Conservation (phyloP, 768 basidiomycete species). For the Leccinum pellstonianum region DNA sequence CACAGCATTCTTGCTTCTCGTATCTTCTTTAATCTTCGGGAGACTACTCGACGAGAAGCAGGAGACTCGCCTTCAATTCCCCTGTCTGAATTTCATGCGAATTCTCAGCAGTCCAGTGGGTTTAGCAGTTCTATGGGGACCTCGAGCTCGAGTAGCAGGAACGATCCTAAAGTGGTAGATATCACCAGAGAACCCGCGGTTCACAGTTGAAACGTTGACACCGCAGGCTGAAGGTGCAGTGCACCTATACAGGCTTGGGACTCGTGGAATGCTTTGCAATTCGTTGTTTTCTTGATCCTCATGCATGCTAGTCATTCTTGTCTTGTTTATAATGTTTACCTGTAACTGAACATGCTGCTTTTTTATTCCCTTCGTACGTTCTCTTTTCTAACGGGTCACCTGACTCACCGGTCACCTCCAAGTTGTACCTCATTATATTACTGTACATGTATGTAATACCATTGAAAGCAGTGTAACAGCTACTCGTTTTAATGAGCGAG, state of each 20-base stretch:
- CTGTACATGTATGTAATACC: too few relatives aligned
- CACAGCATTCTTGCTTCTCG: conserved; percentile 28
- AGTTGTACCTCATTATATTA: too few relatives aligned
- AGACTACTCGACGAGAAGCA: conserved; percentile 15
- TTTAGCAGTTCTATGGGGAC: not conserved
- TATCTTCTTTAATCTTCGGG: conserved; percentile 25
- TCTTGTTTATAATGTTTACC: not conserved
- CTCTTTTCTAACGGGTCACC: too few relatives aligned
- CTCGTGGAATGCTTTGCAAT: not conserved
- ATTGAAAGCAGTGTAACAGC: not conserved
- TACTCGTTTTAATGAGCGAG: not conserved
- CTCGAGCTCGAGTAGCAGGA: conserved; percentile 1
- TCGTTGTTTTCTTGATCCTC: not conserved
- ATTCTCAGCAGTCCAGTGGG: not conserved
- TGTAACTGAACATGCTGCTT: not conserved
- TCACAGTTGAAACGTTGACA: not conserved
- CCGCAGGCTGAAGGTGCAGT: not conserved
- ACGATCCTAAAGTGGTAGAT: not conserved
- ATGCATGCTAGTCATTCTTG: not conserved
- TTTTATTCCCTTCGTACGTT: not conserved
- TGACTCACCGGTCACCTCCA: too few relatives aligned
- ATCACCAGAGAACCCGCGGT: not conserved
- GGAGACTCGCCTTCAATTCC: not conserved
- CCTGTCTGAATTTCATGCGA: conserved; percentile 14
- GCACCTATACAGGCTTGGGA: too few relatives aligned